Base-by-base conservation (phyloP, 768 basidiomycete species). In the Tulasnella sp. region DNA sequence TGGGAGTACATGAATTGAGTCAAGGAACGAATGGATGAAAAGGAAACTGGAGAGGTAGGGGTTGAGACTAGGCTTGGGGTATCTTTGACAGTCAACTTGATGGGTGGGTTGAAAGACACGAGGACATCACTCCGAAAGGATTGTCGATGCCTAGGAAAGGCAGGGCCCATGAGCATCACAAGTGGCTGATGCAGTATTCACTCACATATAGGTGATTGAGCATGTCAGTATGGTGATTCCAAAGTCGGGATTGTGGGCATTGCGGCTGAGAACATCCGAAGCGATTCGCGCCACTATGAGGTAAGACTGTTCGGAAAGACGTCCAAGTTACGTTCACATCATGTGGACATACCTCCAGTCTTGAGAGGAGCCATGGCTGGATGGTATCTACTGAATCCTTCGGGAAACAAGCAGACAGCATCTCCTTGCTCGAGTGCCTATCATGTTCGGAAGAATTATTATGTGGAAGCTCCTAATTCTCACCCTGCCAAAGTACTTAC, bases 51-150 rank as follows among this genome's bases (percentile, higher is more conserved):
- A 8, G 37, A 33, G 40, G 9, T 25, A 12, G 20, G 20, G 44
- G 41, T 12, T 20, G 40, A 31, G 43, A 45, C 41, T 20, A 27
- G 50, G 34, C 41, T 34, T 54, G 52, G 53, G 41, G 33, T 56
- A 53, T 54, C 58, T 32, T 44, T 12, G 19, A 56, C 44, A 3
- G 57, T 54, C 45, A 64, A 53, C 40, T 48, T 47, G 47, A 63
- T 54, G 2, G 63, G 63, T 0, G 60, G 59, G 44, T 63, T 56
- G 56, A 59, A 64, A 3, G 55, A 56, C 19, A 92, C 83, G 42
- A 92, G 66, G 15, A 91, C 86, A 58, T 91, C 87, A 8, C 83
- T 86, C 24, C 90, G 78, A 60, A 88, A 92, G 63, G 88, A 80
- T 59, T 90, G 78, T 35, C 84, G 74, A 63, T 87, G 85, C 75